phyloP scores from a whole-genome alignment of 495 filamentous ascomycete genomes.

The Tricharina praecox region DNA sequence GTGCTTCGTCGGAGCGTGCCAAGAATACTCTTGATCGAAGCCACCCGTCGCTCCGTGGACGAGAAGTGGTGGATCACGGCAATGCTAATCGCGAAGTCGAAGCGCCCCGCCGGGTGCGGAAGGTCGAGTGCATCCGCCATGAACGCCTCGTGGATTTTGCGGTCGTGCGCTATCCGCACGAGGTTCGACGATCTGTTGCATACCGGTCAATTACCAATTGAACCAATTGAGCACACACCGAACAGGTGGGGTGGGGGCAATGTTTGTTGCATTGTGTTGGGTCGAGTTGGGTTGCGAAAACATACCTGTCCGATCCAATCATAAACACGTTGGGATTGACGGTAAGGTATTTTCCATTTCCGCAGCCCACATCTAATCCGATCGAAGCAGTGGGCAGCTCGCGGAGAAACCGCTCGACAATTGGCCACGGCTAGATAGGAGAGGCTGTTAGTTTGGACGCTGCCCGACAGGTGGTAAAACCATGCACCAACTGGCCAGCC shows the following conservation, averaged over 20 bases:
- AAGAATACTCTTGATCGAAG: conserved; percentile 57
- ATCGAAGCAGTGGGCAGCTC: conserved; percentile 53
- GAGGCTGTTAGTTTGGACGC: conserved; percentile 11
- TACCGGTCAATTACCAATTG: neutral
- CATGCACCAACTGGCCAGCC: too few relatives aligned
- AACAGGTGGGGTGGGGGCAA: too few relatives aligned
- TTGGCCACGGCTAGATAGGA: conserved; percentile 62
- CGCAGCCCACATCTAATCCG: conserved; percentile 82
- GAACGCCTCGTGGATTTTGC: conserved; percentile 32
- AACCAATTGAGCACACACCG: neutral
- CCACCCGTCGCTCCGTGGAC: conserved; percentile 54
- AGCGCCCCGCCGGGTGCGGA: conserved; percentile 48
- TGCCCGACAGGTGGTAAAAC: too few relatives aligned
- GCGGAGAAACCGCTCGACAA: conserved; percentile 64
- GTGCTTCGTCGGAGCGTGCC: conserved; percentile 37
- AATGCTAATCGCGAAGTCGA: conserved; percentile 91
- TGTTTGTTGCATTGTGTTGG: too few relatives aligned
- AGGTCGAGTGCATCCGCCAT: conserved; percentile 56
- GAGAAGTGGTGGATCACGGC: conserved; percentile 92
- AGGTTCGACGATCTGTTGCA: conserved; percentile 58
- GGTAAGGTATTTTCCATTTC: conserved; percentile 86
- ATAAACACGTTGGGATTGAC: conserved; percentile 70
- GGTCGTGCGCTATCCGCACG: conserved; percentile 46
- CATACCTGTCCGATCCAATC: conserved; percentile 74
- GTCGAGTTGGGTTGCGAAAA: too few relatives aligned